These are phyloP conservation scores for Aegle marmelos DNA, from an alignment of 345 rosid genomes.

Conservation along the genomic window DNA sequence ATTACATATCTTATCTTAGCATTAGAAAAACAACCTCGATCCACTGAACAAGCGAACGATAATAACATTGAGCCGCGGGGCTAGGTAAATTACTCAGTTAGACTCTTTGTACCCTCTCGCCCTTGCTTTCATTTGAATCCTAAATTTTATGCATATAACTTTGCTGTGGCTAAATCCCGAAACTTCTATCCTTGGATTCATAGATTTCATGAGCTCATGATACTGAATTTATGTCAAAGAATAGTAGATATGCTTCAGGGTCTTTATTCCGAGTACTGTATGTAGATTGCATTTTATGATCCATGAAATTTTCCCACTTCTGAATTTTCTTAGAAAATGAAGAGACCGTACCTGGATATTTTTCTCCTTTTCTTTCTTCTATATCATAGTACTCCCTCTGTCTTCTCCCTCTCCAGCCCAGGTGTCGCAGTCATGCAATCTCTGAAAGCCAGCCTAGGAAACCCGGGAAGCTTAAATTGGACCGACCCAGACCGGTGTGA, in stretches of 20 bases:
- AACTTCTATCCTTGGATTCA: background rate
- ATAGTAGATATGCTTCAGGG: background rate
- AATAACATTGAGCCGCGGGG: background rate
- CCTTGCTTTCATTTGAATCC: background rate
- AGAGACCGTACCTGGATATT: background rate
- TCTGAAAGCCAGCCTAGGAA: constrained; percentile 30
- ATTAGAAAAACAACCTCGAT: background rate
- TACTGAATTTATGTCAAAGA: background rate
- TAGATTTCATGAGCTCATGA: background rate
- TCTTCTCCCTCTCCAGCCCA: background rate
- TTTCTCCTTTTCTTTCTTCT: background rate
- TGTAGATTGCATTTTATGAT: background rate
- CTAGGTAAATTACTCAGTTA: background rate
- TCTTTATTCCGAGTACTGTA: background rate
- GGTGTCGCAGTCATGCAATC: constrained; percentile 10
- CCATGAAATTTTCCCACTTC: background rate
- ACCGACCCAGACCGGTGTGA: constrained; percentile 58
- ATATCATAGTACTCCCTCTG: background rate
- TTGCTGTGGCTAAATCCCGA: background rate
- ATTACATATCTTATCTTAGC: no score
- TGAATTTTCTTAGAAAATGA: background rate
- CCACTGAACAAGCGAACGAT: background rate
- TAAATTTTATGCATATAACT: no score
- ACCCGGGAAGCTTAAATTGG: constrained; percentile 50
- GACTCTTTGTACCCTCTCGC: background rate